phyloP scores from a whole-genome alignment of 1,139 yeast species.

The Groenewaldozyma auringiensis region DNA sequence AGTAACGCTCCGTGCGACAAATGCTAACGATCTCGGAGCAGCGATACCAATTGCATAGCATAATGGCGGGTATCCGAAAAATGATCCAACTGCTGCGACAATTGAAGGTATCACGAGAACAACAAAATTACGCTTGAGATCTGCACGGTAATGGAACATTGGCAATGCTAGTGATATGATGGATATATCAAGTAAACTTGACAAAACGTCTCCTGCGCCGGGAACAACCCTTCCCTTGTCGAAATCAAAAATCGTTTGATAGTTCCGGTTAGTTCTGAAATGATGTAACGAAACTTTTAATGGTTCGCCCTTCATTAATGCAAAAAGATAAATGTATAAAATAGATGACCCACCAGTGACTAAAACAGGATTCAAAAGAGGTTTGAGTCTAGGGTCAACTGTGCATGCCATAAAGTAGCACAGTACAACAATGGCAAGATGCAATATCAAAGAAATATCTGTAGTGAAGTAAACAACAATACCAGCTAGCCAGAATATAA shows the following conservation, averaged over 20 bases:
- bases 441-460: conserved; percentile 54
- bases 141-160: conserved; percentile 66
- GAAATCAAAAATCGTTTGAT: conserved; percentile 48
- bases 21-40: conserved; percentile 55
- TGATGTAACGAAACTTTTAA: conserved; percentile 43
- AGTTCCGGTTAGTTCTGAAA: conserved; percentile 65
- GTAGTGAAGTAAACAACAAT: conserved; percentile 36
- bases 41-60: conserved; percentile 60
- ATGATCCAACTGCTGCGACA: conserved; percentile 49
- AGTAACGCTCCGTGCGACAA: conserved; percentile 75
- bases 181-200: conserved; percentile 65
- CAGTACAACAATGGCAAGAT: conserved; percentile 51
- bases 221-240: conserved; percentile 42
- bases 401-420: conserved; percentile 47
- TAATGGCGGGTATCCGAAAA: conserved; percentile 61
- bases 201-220: conserved; percentile 72
- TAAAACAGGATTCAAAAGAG: conserved; percentile 61
- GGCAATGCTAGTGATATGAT: conserved; percentile 72
- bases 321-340: conserved; percentile 53
- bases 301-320: conserved; percentile 40
- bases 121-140: conserved; percentile 51
- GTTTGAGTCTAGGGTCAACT: conserved; percentile 43
- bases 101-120: conserved; percentile 53
- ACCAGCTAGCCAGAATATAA: conserved; percentile 43
- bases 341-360: conserved; percentile 56